phyloP scores from a whole-genome alignment of 495 filamentous ascomycete genomes.

The Aspergillus cavernicola region DNA sequence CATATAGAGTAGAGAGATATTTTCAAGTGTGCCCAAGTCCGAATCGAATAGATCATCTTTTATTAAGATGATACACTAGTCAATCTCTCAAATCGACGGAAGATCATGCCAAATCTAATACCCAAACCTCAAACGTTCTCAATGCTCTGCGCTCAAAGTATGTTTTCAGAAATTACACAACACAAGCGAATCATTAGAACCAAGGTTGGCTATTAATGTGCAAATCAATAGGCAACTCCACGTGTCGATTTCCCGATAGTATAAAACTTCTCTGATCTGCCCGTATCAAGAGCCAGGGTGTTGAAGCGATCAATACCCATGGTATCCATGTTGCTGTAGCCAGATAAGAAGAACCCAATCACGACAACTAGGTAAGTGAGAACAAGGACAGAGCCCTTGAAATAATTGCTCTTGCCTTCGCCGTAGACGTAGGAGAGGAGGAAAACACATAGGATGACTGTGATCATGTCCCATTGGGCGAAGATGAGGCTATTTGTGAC shows the following conservation, averaged over 20 bases:
- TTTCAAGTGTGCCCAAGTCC: no score
- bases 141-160: slow-evolving; percentile 2
- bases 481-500: slow-evolving; percentile 72
- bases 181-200: not conserved
- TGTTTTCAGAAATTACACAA: not conserved
- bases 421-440: slow-evolving; percentile 96
- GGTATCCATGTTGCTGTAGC: slow-evolving; percentile 60
- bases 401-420: slow-evolving; percentile 79
- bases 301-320: slow-evolving; percentile 68
- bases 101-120: slow-evolving; percentile 1
- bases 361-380: slow-evolving; percentile 91
- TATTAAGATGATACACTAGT: not conserved
- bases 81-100: not conserved
- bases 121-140: not conserved
- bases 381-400: slow-evolving; percentile 85
- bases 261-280: slow-evolving; percentile 33
- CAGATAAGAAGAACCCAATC: slow-evolving; percentile 85
- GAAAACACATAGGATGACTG: slow-evolving; percentile 96
- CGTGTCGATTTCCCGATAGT: slow-evolving; percentile 34
- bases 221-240: slow-evolving; percentile 30
- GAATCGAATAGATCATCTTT: no score
- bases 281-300: slow-evolving; percentile 53
- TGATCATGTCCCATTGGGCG: slow-evolving; percentile 99
- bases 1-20: no score
- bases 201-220: no score